phyloP scores from a whole-genome alignment of 108 stramenopile species.

The Cyclotella atomus region DNA sequence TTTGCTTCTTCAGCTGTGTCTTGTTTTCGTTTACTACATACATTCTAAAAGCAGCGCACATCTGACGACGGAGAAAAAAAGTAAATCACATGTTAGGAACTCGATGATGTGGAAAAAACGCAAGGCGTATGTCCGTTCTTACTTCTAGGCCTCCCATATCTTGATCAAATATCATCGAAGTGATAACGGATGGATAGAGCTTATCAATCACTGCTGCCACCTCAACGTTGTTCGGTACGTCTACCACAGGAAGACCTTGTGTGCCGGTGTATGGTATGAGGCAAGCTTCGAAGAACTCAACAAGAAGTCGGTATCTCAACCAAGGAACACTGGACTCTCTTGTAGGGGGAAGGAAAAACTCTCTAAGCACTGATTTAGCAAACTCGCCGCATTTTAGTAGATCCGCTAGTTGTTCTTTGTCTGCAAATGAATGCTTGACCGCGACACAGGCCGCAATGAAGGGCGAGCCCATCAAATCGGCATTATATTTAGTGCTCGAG shows the following conservation, averaged over 20 bases:
- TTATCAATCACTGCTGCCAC: slow-evolving; percentile 37
- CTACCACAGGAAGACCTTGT: slow-evolving; percentile 19
- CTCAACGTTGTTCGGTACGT: slow-evolving; percentile 28
- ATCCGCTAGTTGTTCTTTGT: neutral
- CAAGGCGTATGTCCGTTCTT: no score
- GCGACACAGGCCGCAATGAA: slow-evolving; percentile 32
- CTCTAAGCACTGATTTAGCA: slow-evolving; percentile 31
- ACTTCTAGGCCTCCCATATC: slow-evolving; percentile 45
- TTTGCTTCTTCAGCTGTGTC: slow-evolving; percentile 29
- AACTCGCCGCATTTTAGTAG: slow-evolving; percentile 4
- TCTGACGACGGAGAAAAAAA: no score
- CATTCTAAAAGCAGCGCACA: slow-evolving; percentile 55
- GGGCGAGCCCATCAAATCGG: neutral
- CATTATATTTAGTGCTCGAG: slow-evolving; percentile 11
- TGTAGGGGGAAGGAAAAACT: slow-evolving; percentile 41
- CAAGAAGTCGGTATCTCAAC: slow-evolving; percentile 39
- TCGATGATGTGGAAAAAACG: no score
- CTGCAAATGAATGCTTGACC: slow-evolving; percentile 19
- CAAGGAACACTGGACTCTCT: slow-evolving; percentile 23
- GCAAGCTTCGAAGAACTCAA: slow-evolving; percentile 33
- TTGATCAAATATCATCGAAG: slow-evolving; percentile 39
- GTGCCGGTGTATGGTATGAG: slow-evolving; percentile 14
- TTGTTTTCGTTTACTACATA: slow-evolving; percentile 35
- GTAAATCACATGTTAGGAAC: no score
- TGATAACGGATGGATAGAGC: slow-evolving; percentile 30